Evolutionary conservation across 495 filamentous ascomycete genomes (phyloP), one percentile per base, ranked within the genome.

Genomic region (Talaromyces liani): DNA sequence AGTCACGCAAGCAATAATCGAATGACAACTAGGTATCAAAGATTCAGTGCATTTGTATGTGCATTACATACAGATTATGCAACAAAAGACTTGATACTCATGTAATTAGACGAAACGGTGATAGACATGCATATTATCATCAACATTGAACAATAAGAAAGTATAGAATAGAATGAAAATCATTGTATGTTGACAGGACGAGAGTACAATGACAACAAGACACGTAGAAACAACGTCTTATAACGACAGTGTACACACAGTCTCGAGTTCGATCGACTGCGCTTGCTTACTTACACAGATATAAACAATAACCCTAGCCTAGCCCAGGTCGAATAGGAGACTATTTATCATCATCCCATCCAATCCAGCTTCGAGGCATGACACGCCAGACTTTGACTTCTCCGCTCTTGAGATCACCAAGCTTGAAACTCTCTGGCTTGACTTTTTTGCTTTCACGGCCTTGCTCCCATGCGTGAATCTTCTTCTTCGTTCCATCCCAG

Each of bases 401-500:
- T 10, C 94, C 94, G 74, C 88, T 93, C 71, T 90, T 82, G 69
- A 98, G 70, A 77, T 98, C 94, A 41, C 91, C 92, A 59, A 98
- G 80, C 78, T 93, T 92, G 72, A 90, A 98, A 73, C 91, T 92
- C 79, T 98, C 93, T 62, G 90, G 77, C 79, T 93, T 95, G 41
- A 95, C 90, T 79, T 97, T 98, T 77, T 88, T 94, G 71, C 87
- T 93, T 76, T 98, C 94, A 33, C 94, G 79, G 0, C 93, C 94
- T 71, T 98, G 94, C 71, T 98, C 94, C 90, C 91, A 98, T 0
- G 87, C 93, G 45, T 93, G 79, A 39, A 98, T 88, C 82, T 97
- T 96, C 85, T 97, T 97, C 82, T 97, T 96, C 27, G 92, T 96
- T 33, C 94, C 94, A 73, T 98, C 94, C 94, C 94, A 98, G 71